Conservation (phyloP, 768 basidiomycete genomes). For the Coprinopsis strossmayeri region DNA sequence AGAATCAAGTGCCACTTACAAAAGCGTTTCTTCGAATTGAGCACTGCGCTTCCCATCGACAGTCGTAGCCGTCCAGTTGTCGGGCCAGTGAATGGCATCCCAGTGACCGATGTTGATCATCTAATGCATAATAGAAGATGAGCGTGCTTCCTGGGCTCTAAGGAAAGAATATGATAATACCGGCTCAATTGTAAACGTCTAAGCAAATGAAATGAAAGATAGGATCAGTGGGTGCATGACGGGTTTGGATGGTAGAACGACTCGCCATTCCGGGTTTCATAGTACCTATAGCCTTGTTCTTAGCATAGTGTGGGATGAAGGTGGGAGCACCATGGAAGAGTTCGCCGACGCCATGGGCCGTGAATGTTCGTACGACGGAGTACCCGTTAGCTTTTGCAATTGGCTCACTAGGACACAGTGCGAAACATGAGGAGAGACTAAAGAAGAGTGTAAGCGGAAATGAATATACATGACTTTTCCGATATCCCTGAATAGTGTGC, state of each 20-base stretch:
- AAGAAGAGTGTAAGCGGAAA: background rate
- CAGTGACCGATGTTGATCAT: constrained; percentile 92
- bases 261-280: constrained; percentile 93
- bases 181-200: constrained; percentile 77
- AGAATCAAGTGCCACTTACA: constrained; percentile 47
- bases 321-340: constrained; percentile 74
- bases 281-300: constrained; percentile 86
- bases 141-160: background rate
- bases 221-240: constrained; percentile 3
- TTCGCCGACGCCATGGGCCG: constrained; percentile 85
- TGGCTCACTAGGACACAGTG: constrained; percentile 64
- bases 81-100: constrained; percentile 82
- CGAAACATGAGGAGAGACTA: background rate
- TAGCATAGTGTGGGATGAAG: constrained; percentile 92
- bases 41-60: constrained; percentile 86
- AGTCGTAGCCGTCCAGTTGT: constrained; percentile 96
- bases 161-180: constrained; percentile 26
- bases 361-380: constrained; percentile 85
- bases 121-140: constrained; percentile 26
- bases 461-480: constrained; percentile 74
- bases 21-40: constrained; percentile 94
- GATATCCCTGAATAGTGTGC: constrained; percentile 81
- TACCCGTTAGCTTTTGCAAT: constrained; percentile 79
- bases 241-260: constrained; percentile 5
- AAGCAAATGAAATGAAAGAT: background rate